Percentiles rank a stretch among this genome's conserved stretches.
Evolutionary conservation across 768 basidiomycete genomes (phyloP).

Genomic region (Pleurotus tuber-regium): DNA sequence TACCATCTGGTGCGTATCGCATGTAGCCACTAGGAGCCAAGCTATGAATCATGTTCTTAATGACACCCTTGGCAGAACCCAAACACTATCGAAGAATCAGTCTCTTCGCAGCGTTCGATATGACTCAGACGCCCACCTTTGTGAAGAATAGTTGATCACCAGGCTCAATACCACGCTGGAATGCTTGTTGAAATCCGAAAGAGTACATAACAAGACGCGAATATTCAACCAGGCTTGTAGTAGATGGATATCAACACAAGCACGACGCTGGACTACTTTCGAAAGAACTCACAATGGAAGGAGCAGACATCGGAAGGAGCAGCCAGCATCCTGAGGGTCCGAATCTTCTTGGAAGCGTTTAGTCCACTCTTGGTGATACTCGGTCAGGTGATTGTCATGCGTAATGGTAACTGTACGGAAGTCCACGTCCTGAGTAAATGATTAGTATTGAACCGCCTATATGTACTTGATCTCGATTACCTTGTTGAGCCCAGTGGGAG

Average conservation of each 20-base stretch:
- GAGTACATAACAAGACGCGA: slow-evolving; percentile 85
- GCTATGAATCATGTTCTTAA: slow-evolving; percentile 61
- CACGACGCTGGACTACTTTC: background rate
- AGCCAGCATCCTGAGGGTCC: slow-evolving; percentile 55
- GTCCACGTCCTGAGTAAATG: slow-evolving; percentile 49
- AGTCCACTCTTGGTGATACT: slow-evolving; percentile 68
- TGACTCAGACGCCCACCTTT: slow-evolving; percentile 50
- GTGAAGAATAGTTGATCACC: slow-evolving; percentile 66
- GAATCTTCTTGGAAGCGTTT: slow-evolving; percentile 57
- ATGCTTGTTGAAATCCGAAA: slow-evolving; percentile 84
- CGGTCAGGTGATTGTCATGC: slow-evolving; percentile 56
- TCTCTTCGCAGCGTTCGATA: too few relatives aligned
- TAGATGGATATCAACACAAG: background rate
- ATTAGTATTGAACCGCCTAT: background rate
- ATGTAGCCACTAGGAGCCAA: slow-evolving; percentile 73
- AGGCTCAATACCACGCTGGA: slow-evolving; percentile 61
- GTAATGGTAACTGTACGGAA: slow-evolving; percentile 61
- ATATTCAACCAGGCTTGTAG: slow-evolving; percentile 66
- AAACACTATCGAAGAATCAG: too few relatives aligned
- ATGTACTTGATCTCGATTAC: slow-evolving; percentile 27
- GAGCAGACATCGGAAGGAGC: slow-evolving; percentile 59
- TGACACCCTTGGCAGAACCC: slow-evolving; percentile 65
- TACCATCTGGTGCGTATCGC: slow-evolving; percentile 78
- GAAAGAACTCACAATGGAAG: slow-evolving; percentile 67
- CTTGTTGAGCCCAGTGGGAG: slow-evolving; percentile 70